Conservation (phyloP, 2,329 filamentous ascomycete species). For the Botrytis fabae region DNA sequence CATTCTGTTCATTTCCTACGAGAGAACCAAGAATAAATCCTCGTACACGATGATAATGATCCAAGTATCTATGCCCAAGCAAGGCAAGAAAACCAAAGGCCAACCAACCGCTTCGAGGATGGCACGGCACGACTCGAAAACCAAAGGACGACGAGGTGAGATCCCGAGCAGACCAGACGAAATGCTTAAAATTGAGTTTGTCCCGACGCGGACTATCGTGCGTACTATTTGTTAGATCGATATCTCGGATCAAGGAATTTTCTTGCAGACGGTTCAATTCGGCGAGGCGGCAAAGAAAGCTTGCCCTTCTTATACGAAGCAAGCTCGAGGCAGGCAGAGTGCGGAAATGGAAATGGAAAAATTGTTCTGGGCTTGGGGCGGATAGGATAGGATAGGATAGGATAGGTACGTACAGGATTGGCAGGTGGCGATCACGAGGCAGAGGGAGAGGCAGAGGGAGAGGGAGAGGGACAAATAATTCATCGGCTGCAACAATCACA, state of each 20-base stretch:
- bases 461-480: not conserved
- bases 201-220: not conserved
- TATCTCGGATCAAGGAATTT: not conserved
- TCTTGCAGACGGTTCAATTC: not conserved
- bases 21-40: rapidly evolving
- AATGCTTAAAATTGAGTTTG: not conserved
- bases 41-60: not conserved
- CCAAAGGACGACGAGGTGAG: not conserved
- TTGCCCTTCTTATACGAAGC: conserved; percentile 1
- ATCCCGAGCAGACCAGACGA: not conserved
- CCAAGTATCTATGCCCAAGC: too few relatives aligned
- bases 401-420: not conserved
- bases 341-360: too few relatives aligned
- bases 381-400: not conserved
- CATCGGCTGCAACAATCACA: conserved; percentile 5
- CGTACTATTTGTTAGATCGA: not conserved
- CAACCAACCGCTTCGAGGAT: too few relatives aligned
- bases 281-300: not conserved
- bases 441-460: not conserved
- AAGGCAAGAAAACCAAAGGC: too few relatives aligned
- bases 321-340: not conserved
- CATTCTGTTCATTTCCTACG: not conserved
- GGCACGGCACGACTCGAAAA: not conserved
- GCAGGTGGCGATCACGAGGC: conserved; percentile 23
- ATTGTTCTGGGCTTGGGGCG: not conserved